Evolutionary conservation across 176 grass and related monocot genomes (phyloP).

Genomic region (Poa annua): DNA sequence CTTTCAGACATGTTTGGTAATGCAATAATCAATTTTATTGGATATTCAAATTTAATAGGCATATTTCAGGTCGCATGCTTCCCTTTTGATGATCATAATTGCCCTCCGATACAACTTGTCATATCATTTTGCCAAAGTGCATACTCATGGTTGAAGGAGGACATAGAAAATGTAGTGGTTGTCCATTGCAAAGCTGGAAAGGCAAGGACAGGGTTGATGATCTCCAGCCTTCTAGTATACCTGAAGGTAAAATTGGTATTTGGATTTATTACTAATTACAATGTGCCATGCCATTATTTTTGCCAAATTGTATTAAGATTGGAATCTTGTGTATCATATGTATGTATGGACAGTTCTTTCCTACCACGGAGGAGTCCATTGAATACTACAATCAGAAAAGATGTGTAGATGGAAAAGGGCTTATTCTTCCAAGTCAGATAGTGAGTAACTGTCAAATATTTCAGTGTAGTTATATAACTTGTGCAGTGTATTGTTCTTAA

Average conservation of each 20-base stretch:
- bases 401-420: slow-evolving; percentile 95
- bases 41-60: slow-evolving; percentile 28
- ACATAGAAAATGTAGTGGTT: slow-evolving; percentile 99
- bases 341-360: slow-evolving; percentile 77
- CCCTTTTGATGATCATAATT: slow-evolving; percentile 99
- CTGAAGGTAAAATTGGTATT: slow-evolving; percentile 73
- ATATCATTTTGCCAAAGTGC: slow-evolving; percentile 98
- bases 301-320: slow-evolving; percentile 23
- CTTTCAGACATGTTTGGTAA: slow-evolving; percentile 13
- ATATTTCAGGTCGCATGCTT: slow-evolving; percentile 88
- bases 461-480: slow-evolving; percentile 14
- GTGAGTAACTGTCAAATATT: slow-evolving; percentile 65
- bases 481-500: slow-evolving; percentile 39
- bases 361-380: slow-evolving; percentile 96
- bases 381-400: slow-evolving; percentile 99
- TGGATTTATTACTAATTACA: slow-evolving; percentile 18
- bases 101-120: slow-evolving; percentile 92
- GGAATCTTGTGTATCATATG: slow-evolving; percentile 32
- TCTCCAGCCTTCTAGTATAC: slow-evolving; percentile 90
- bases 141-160: slow-evolving; percentile 98
- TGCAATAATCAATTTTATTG: slow-evolving; percentile 1
- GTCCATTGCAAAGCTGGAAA: slow-evolving; percentile 99
- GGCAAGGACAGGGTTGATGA: slow-evolving; percentile 97
- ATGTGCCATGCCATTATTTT: neutral
- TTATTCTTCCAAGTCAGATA: slow-evolving; percentile 99